These are phyloP conservation scores for Straminergon stramineum DNA, from an alignment of 225 moss, liverwort and hornwort species.

Conservation along the genomic window DNA sequence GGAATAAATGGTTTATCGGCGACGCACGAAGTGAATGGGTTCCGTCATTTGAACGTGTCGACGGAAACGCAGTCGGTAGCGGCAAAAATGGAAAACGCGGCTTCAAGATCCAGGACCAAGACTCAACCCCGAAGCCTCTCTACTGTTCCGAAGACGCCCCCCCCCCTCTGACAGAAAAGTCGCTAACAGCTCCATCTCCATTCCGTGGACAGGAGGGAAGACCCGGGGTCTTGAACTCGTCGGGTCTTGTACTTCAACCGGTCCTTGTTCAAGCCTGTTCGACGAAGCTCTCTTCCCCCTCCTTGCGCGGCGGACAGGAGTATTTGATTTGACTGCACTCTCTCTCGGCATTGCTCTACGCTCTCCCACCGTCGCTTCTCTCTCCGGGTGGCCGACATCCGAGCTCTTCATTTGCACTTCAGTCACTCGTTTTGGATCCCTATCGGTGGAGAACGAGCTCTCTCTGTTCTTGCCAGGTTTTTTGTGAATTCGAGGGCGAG, in stretches of 20 bases:
- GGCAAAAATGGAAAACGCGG: neutral
- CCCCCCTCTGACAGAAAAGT: no score
- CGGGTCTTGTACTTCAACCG: neutral
- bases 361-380: neutral
- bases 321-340: neutral
- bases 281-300: neutral
- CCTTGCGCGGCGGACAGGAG: neutral
- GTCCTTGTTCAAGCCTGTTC: neutral
- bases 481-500: neutral
- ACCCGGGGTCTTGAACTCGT: neutral
- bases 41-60: neutral
- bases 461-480: neutral
- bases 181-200: neutral
- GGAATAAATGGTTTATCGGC: neutral
- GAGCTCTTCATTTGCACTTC: neutral
- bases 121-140: neutral
- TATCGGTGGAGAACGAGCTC: neutral
- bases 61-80: neutral
- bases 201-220: neutral
- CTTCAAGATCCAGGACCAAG: neutral
- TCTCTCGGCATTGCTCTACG: neutral
- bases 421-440: neutral
- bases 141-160: neutral
- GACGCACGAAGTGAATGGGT: neutral
- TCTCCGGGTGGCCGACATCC: constrained; percentile 16